A percentile compares a stretch with the other conserved stretches of the same genome.
phyloP scores from a whole-genome alignment of 768 basidiomycete species.

The Phaeotremella skinneri region DNA sequence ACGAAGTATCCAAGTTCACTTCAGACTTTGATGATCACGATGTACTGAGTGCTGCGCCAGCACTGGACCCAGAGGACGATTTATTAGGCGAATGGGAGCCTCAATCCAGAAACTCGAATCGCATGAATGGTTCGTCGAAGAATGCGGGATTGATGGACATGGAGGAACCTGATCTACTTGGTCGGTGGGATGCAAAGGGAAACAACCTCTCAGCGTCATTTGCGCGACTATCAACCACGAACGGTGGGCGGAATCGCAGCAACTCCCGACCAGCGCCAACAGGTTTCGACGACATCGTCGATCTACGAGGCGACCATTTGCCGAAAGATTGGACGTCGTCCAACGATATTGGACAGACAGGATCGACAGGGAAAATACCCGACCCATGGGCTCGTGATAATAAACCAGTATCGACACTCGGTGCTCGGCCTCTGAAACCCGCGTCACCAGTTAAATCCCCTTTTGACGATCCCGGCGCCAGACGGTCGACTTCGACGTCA shows the following conservation, averaged over 20 bases:
- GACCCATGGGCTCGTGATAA: background rate
- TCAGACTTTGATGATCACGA: background rate
- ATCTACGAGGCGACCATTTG: constrained; percentile 23
- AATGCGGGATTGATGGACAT: constrained; percentile 11
- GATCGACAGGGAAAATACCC: background rate
- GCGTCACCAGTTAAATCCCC: constrained; percentile 18
- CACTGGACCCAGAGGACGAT: constrained; percentile 2
- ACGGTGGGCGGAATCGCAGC: constrained; percentile 15
- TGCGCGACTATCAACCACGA: constrained; percentile 9
- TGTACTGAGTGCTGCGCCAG: background rate
- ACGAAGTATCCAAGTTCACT: background rate
- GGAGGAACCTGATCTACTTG: constrained; percentile 24
- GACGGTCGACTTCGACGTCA: constrained; percentile 10
- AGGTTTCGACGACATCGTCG: constrained; percentile 25
- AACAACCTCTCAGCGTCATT: constrained; percentile 27
- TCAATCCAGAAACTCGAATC: background rate
- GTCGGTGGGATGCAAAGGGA: constrained; percentile 29
- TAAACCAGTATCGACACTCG: background rate
- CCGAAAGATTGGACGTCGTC: constrained; percentile 34
- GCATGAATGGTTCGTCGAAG: constrained; percentile 10
- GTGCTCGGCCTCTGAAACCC: constrained; percentile 1
- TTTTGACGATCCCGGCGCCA: constrained; percentile 19
- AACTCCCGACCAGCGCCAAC: constrained; percentile 23
- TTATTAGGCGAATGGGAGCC: constrained; percentile 12
- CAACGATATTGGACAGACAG: background rate